phyloP scores from a whole-genome alignment of 345 rosid genomes.

The Arabis hirsuta region DNA sequence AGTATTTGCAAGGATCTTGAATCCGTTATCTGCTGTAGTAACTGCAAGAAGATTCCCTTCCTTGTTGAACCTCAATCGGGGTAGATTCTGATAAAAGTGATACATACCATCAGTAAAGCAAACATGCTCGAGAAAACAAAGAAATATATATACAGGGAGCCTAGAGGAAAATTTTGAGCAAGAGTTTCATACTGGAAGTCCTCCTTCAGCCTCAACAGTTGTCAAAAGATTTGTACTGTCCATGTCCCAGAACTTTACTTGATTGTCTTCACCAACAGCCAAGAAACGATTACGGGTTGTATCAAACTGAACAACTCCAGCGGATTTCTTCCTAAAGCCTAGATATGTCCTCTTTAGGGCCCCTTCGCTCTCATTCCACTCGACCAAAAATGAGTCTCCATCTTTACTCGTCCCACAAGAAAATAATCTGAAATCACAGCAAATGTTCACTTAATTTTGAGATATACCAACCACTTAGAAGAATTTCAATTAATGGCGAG shows the following conservation, averaged over 20 bases:
- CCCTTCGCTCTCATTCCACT: slow-evolving; percentile 87
- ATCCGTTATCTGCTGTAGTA: slow-evolving; percentile 64
- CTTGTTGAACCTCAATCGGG: slow-evolving; percentile 75
- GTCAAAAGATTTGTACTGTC: slow-evolving; percentile 58
- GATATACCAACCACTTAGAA: not conserved
- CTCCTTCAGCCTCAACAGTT: slow-evolving; percentile 72
- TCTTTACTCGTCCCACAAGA: slow-evolving; percentile 88
- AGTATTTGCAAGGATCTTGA: slow-evolving; percentile 64
- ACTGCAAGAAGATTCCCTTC: slow-evolving; percentile 71
- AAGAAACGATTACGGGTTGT: slow-evolving; percentile 64
- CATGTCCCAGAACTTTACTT: slow-evolving; percentile 79
- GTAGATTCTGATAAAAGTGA: slow-evolving; percentile 48
- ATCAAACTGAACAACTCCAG: slow-evolving; percentile 72
- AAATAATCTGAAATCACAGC: slow-evolving; percentile 55
- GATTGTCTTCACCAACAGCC: slow-evolving; percentile 75
- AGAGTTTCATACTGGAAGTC: slow-evolving; percentile 56
- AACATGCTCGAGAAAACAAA: slow-evolving; percentile 3
- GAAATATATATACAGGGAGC: slow-evolving; percentile 3
- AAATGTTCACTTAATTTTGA: slow-evolving; percentile 18
- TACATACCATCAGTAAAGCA: slow-evolving; percentile 29
- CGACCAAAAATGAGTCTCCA: slow-evolving; percentile 74
- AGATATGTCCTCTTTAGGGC: slow-evolving; percentile 62
- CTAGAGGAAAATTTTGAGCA: not conserved
- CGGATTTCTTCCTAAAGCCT: slow-evolving; percentile 69
- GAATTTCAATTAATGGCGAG: not conserved